Base-by-base conservation (phyloP, 2,329 filamentous ascomycete genomes). In the Fusarium pseudoanthophilum region DNA sequence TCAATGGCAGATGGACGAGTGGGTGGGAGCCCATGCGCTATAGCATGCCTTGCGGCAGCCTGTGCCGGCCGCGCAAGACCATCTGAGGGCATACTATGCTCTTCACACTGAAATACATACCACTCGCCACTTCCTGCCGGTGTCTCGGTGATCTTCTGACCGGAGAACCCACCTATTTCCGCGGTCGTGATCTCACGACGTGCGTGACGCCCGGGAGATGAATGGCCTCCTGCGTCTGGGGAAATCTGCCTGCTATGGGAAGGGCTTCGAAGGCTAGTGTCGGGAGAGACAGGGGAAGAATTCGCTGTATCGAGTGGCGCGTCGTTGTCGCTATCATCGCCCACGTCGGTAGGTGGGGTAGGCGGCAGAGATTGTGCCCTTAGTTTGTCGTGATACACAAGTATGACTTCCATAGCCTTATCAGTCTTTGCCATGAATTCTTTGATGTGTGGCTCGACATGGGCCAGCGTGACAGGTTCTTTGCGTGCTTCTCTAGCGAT, bases 251-350 rank as follows among this genome's bases (percentile, higher is more conserved):
- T 55, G 16, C 28, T 34, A 5, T 20, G 11, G 5, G 7, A 4
- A 24, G 15, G 11, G 4, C 14, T 24, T 1, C 3, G 5, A 5
- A n/a, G 7, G 1, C 8, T 4, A 18, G 5, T 11, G 2, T 7
- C 6, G 14, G 28, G 32, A n/a, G 26, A 7, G 4, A 4, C 2
- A 24, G 16, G 6, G 16, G n/a, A 9, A 34, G 11, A 34, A 34
- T 14, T 9, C 4, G 11, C 8, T 24, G 14, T 0, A 34, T 18
- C 30, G 7, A 51, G 7, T 20, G 21, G 16, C 8, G 11, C 30
- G 21, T 52, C 32, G 7, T 26, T 20, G n/a, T 26, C 32, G n/a
- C 3, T 21, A 21, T 26, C 32, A 52, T 6, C 7, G 6, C 11
- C 30, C 10, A 5, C 9, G 4, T 20, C 13, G 18, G n/a, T 34